A percentile compares a stretch with the other conserved stretches of the same genome.
Conservation (phyloP, 192 early-diverging fungal species). For the Chytriomyces sp. region DNA sequence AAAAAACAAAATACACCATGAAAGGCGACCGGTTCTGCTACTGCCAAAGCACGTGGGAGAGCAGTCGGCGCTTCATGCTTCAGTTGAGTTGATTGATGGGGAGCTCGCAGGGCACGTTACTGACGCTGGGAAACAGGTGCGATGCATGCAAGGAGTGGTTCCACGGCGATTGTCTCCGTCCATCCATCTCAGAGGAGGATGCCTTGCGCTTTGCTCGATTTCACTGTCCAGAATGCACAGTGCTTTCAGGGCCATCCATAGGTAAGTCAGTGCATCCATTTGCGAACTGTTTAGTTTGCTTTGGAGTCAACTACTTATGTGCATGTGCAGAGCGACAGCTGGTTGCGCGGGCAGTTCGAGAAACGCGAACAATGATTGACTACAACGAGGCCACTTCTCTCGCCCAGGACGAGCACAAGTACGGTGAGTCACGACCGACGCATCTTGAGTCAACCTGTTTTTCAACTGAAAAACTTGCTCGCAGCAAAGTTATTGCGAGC, state of each 20-base stretch:
- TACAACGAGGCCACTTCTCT: slow-evolving; percentile 75
- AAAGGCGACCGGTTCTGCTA: slow-evolving; percentile 19
- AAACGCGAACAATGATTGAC: slow-evolving; percentile 63
- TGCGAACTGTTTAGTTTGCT: not conserved
- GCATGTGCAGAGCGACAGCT: not conserved
- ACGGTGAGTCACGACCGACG: slow-evolving; percentile 34
- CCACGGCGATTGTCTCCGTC: slow-evolving; percentile 39
- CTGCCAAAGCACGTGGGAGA: slow-evolving; percentile 28
- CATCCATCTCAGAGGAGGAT: slow-evolving; percentile 20
- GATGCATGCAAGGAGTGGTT: slow-evolving; percentile 40
- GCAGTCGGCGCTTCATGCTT: slow-evolving; percentile 32
- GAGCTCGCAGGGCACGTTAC: not conserved
- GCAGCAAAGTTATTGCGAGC: slow-evolving; percentile 66
- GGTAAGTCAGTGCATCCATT: slow-evolving; percentile 25
- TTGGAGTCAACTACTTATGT: too few relatives aligned
- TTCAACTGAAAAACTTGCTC: too few relatives aligned
- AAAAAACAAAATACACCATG: too few relatives aligned
- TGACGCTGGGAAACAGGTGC: slow-evolving; percentile 16
- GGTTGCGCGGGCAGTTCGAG: slow-evolving; percentile 29
- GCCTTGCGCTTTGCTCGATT: slow-evolving; percentile 34
- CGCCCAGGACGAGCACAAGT: slow-evolving; percentile 79
- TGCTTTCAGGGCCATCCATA: slow-evolving; percentile 42
- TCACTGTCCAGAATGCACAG: slow-evolving; percentile 49
- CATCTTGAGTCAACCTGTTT: too few relatives aligned
- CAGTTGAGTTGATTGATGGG: slow-evolving; percentile 20